Conservation (phyloP, 176 grass and related monocot genomes). For the Eragrostis curvula region DNA sequence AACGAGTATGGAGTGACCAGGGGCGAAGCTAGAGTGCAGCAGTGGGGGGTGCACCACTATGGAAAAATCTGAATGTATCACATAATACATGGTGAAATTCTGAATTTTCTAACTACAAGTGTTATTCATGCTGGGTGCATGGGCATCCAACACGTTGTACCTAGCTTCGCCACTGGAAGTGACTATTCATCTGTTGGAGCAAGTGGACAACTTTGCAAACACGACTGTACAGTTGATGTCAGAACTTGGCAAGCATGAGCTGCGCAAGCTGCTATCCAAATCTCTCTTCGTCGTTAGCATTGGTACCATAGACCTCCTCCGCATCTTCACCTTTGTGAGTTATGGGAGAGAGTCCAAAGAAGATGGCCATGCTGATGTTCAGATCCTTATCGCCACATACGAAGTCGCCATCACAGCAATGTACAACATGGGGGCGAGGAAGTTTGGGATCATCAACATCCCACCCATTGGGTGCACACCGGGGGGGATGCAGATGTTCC, state of each 20-base stretch:
- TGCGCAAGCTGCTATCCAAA: conserved; percentile 8
- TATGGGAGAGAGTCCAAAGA: too few relatives aligned
- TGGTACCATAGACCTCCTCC: conserved; percentile 7
- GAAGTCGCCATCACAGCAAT: background rate
- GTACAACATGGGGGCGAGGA: conserved; percentile 27
- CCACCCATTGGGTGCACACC: conserved; percentile 25
- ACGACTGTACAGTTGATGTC: background rate
- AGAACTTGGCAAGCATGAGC: background rate
- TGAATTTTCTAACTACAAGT: too few relatives aligned
- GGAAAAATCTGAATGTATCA: too few relatives aligned
- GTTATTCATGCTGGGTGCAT: too few relatives aligned
- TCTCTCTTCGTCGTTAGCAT: conserved; percentile 13
- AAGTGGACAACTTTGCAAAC: background rate
- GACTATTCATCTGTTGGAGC: background rate
- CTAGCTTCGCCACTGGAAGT: too few relatives aligned
- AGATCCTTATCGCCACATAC: background rate
- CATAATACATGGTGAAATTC: too few relatives aligned
- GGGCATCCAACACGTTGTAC: too few relatives aligned
- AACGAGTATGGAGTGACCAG: background rate
- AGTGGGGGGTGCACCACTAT: too few relatives aligned
- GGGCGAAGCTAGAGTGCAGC: too few relatives aligned
- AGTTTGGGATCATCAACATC: conserved; percentile 22
- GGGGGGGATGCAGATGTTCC: background rate
- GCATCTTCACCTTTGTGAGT: background rate
- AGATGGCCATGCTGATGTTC: background rate